Percentiles rank a stretch among this genome's conserved stretches.
Evolutionary conservation across 495 filamentous ascomycete species (phyloP).

Genomic region (Wilcoxina mikolae): DNA sequence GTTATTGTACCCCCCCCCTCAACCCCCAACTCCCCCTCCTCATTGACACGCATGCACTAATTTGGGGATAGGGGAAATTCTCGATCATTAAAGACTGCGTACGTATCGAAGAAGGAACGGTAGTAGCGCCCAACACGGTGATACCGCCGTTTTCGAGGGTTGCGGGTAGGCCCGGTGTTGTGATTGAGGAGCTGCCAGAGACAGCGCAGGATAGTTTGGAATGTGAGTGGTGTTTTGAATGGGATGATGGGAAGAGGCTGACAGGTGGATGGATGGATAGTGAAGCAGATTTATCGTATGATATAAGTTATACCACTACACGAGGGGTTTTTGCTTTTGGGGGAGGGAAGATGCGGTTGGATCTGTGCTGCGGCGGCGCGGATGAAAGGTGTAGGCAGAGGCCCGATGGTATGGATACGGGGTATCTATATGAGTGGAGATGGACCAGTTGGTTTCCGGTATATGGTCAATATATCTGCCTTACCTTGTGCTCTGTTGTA

Average conservation of each 20-base stretch:
- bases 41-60: not conserved
- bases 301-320: constrained; percentile 11
- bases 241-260: constrained; percentile 24
- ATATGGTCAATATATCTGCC: too few relatives aligned
- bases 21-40: not conserved
- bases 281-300: constrained; percentile 26
- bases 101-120: constrained; percentile 62
- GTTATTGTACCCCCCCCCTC: constrained; percentile 35
- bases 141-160: constrained; percentile 81
- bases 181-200: constrained; percentile 75
- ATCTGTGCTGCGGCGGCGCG: too few relatives aligned
- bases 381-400: too few relatives aligned
- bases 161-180: constrained; percentile 61
- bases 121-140: constrained; percentile 76
- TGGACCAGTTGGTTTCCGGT: too few relatives aligned
- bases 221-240: constrained; percentile 41
- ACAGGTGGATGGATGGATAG: constrained; percentile 8
- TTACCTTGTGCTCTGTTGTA: too few relatives aligned
- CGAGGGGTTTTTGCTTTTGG: not conserved
- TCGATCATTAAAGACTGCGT: constrained; percentile 84
- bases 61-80: constrained; percentile 46
- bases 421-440: too few relatives aligned
- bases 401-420: too few relatives aligned
- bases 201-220: constrained; percentile 50
- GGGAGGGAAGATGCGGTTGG: not conserved